Conservation (phyloP, 2,329 filamentous ascomycete species). For the Neofusicoccum kwambonambiense region DNA sequence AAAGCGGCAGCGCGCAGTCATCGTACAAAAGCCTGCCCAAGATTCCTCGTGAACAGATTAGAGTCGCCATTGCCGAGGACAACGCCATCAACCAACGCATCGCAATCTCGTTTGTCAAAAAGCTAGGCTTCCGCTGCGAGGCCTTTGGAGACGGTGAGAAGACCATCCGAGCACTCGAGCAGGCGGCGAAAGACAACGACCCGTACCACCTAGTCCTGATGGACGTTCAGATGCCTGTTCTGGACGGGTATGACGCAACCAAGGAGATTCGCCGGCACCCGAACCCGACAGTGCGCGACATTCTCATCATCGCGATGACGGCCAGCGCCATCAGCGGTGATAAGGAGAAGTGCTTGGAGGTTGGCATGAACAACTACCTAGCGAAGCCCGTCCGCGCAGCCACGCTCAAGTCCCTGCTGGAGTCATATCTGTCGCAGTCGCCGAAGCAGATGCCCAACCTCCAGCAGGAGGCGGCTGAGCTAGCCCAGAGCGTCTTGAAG, state of each 20-base stretch:
- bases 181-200: conserved; percentile 65
- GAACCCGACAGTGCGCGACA: conserved; percentile 72
- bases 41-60: conserved; percentile 73
- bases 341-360: conserved; percentile 89
- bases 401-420: conserved; percentile 79
- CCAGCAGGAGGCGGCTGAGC: conserved; percentile 45
- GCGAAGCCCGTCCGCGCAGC: conserved; percentile 92
- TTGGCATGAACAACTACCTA: conserved; percentile 96
- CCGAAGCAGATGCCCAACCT: conserved; percentile 45
- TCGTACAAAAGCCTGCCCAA: conserved; percentile 65
- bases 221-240: conserved; percentile 94
- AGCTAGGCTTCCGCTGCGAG: conserved; percentile 81
- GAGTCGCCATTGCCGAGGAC: conserved; percentile 92
- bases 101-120: conserved; percentile 83
- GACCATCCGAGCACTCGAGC: conserved; percentile 80
- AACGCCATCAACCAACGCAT: conserved; percentile 95
- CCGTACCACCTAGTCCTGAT: conserved; percentile 87
- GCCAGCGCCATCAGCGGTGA: conserved; percentile 93
- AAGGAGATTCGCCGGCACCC: conserved; percentile 75
- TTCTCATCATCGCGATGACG: conserved; percentile 97
- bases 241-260: conserved; percentile 91
- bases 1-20: conserved; percentile 26
- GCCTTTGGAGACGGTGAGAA: conserved; percentile 88
- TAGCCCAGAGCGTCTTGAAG: conserved; percentile 34
- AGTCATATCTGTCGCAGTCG: conserved; percentile 60